Conservation (phyloP, 2,329 filamentous ascomycete genomes). For the Ceratocystis papillata region DNA sequence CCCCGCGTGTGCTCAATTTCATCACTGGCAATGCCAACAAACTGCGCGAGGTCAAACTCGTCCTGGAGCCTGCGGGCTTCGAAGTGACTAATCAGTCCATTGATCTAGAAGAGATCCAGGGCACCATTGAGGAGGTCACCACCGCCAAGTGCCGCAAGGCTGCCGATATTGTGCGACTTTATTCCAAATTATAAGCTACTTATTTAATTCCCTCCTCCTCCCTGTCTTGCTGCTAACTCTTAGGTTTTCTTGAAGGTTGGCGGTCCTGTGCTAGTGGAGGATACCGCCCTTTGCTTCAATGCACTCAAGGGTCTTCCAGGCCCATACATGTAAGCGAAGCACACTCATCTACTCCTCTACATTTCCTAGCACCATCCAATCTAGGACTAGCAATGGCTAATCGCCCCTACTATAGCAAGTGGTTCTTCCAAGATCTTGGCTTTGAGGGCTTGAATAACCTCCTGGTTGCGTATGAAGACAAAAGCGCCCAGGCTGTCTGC, state of each 20-base stretch:
- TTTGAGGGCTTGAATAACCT: slow-evolving; percentile 82
- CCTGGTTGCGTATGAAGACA: slow-evolving; percentile 78
- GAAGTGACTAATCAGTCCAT: slow-evolving; percentile 62
- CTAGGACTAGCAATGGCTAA: too few species aligned
- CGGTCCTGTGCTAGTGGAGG: slow-evolving; percentile 87
- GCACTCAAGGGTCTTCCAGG: slow-evolving; percentile 85
- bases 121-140: slow-evolving; percentile 83
- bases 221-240: neutral
- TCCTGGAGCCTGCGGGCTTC: slow-evolving; percentile 59
- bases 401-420: slow-evolving; percentile 54
- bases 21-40: slow-evolving; percentile 97
- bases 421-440: slow-evolving; percentile 77
- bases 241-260: slow-evolving; percentile 45
- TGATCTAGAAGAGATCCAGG: slow-evolving; percentile 83
- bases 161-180: slow-evolving; percentile 54
- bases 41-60: slow-evolving; percentile 76
- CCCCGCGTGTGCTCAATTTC: slow-evolving; percentile 58
- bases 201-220: too few species aligned
- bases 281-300: slow-evolving; percentile 88
- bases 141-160: slow-evolving; percentile 75
- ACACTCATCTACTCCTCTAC: neutral
- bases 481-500: slow-evolving; percentile 84
- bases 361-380: too few species aligned
- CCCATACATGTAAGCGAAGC: slow-evolving; percentile 70
- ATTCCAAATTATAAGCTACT: neutral